Evolutionary conservation across 305 asterid species (phyloP).

Genomic region (Fraxinus paxiana): DNA sequence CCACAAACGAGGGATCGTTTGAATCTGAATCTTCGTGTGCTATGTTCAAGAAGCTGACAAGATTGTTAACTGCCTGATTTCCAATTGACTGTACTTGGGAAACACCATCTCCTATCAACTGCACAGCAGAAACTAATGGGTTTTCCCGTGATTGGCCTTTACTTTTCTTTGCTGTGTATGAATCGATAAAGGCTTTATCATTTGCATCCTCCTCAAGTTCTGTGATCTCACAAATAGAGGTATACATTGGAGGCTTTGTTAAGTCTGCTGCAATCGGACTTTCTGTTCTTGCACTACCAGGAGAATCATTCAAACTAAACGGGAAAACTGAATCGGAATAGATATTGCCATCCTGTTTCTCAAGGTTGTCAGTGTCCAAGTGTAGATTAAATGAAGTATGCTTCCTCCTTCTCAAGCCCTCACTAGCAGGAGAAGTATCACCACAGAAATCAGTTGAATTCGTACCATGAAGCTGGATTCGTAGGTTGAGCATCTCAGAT

Average conservation of each 20-base stretch:
- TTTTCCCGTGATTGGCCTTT: constrained; percentile 58
- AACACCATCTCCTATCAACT: constrained; percentile 86
- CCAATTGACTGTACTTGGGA: constrained; percentile 94
- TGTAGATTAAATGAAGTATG: constrained; percentile 38
- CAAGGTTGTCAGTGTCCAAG: constrained; percentile 40
- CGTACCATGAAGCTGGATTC: constrained; percentile 76
- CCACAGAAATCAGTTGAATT: constrained; percentile 48
- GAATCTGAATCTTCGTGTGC: constrained; percentile 70
- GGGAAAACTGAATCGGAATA: constrained; percentile 44
- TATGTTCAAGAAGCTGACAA: constrained; percentile 78
- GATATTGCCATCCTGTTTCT: constrained; percentile 47
- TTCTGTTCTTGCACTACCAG: constrained; percentile 47
- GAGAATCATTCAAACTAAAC: constrained; percentile 58
- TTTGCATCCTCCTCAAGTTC: constrained; percentile 64
- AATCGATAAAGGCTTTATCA: constrained; percentile 36
- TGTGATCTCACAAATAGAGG: constrained; percentile 60
- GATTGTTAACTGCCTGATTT: constrained; percentile 86
- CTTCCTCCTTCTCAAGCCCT: constrained; percentile 73
- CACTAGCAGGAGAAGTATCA: constrained; percentile 56
- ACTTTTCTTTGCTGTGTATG: constrained; percentile 45
- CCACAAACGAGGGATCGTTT: constrained; percentile 51
- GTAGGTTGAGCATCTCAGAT: constrained; percentile 96
- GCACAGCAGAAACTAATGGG: constrained; percentile 86
- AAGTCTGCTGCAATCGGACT: constrained; percentile 49
- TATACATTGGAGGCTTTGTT: constrained; percentile 41